Conservation (phyloP, 2,329 filamentous ascomycete species). For the Apiospora phragmitis region DNA sequence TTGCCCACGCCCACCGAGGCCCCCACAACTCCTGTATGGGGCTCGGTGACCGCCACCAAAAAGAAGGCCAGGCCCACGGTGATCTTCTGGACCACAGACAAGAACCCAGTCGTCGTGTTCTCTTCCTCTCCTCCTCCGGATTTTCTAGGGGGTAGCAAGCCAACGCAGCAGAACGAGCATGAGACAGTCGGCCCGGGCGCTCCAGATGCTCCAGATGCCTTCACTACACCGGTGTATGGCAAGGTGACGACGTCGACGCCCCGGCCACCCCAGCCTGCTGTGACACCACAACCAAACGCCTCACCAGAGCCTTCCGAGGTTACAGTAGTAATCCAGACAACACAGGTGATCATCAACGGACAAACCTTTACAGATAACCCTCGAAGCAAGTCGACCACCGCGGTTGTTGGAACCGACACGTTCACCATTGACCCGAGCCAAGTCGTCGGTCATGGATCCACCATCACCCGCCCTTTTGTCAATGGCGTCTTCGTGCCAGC, state of each 20-base stretch:
- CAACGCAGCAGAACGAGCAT: constrained; percentile 18
- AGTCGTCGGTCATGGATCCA: constrained; percentile 45
- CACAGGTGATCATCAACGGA: constrained; percentile 47
- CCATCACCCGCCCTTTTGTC: constrained; percentile 42
- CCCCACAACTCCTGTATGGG: constrained; percentile 16
- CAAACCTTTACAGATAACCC: constrained; percentile 43
- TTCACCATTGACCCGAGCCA: constrained; percentile 51
- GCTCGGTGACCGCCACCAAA: neutral
- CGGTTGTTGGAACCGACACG: constrained; percentile 41
- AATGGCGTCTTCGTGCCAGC: constrained; percentile 32
- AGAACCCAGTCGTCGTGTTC: constrained; percentile 53
- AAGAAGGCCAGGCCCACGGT: constrained; percentile 29
- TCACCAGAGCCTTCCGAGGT: constrained; percentile 23
- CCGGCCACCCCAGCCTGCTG: constrained; percentile 5
- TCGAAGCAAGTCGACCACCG: constrained; percentile 39
- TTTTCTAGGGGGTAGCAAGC: constrained; percentile 35
- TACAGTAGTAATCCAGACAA: constrained; percentile 45
- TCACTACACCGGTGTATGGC: constrained; percentile 25
- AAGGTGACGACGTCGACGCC: constrained; percentile 18
- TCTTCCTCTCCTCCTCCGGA: constrained; percentile 38
- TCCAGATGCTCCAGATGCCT: neutral
- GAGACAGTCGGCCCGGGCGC: constrained; percentile 15
- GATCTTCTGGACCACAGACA: constrained; percentile 53
- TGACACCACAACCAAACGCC: neutral
- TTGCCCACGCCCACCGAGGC: constrained; percentile 2